A percentile compares a stretch with the other conserved stretches of the same genome.
Evolutionary conservation across 305 asterid genomes (phyloP).

Genomic region (Ilex paraguariensis): DNA sequence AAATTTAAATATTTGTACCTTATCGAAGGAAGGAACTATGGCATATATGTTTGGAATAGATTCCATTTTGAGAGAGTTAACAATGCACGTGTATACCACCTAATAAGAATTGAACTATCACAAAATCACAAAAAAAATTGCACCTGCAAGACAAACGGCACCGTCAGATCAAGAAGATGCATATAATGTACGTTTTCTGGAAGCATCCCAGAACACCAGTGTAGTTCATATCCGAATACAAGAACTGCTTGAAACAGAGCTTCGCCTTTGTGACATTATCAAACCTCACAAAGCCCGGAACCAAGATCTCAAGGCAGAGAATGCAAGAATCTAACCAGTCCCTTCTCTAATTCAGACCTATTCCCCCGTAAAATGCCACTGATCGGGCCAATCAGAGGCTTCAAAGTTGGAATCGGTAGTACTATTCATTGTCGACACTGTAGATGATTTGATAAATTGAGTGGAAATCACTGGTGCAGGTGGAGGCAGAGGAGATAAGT

Average conservation of each 20-base stretch:
- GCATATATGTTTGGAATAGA: too few species aligned
- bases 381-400: slow-evolving; percentile 37
- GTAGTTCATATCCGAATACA: slow-evolving; percentile 70
- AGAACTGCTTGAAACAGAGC: slow-evolving; percentile 71
- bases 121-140: too few species aligned
- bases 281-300: slow-evolving; percentile 45
- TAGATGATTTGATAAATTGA: not conserved
- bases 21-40: too few species aligned
- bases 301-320: slow-evolving; percentile 35
- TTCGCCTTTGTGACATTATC: slow-evolving; percentile 58
- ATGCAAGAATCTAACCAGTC: slow-evolving; percentile 78
- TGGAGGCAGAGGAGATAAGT: slow-evolving; percentile 1
- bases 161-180: slow-evolving; percentile 69
- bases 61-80: too few species aligned
- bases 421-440: not conserved
- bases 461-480: not conserved
- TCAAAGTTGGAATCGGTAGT: slow-evolving; percentile 2
- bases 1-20: too few species aligned
- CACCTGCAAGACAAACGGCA: slow-evolving; percentile 94
- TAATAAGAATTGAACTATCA: too few species aligned
- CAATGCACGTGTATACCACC: too few species aligned
- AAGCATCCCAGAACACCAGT: slow-evolving; percentile 67
- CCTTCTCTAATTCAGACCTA: slow-evolving; percentile 52
- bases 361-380: slow-evolving; percentile 35
- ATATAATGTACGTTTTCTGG: slow-evolving; percentile 53